Percentiles rank a stretch among this genome's conserved stretches.
phyloP scores from a whole-genome alignment of 2,329 filamentous ascomycete genomes.

The Xylariaceae sp. region DNA sequence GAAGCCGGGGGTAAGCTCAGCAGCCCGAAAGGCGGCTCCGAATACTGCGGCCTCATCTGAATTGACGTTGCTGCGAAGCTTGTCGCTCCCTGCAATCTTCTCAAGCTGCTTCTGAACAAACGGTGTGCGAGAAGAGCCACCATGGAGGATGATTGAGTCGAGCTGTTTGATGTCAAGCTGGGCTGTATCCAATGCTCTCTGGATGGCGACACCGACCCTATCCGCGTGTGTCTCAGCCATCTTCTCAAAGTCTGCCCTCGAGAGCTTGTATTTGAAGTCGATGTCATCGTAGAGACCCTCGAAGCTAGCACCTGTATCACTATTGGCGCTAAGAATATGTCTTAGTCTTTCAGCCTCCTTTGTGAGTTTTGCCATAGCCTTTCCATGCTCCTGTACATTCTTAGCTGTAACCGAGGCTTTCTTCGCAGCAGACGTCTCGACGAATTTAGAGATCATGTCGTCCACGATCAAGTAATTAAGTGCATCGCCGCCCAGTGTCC shows the following conservation, averaged over 20 bases:
- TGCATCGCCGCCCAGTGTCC: slow-evolving; percentile 83
- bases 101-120: slow-evolving; percentile 93
- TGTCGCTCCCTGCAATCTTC: slow-evolving; percentile 71
- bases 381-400: slow-evolving; percentile 73
- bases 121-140: slow-evolving; percentile 85
- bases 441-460: slow-evolving; percentile 82
- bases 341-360: slow-evolving; percentile 88
- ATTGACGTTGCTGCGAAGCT: slow-evolving; percentile 92
- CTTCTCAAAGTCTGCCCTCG: slow-evolving; percentile 77
- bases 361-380: slow-evolving; percentile 85
- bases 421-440: slow-evolving; percentile 69
- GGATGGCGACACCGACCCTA: slow-evolving; percentile 70
- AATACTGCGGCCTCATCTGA: slow-evolving; percentile 96
- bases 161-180: slow-evolving; percentile 75
- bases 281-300: slow-evolving; percentile 90
- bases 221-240: slow-evolving; percentile 69
- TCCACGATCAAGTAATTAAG: slow-evolving; percentile 87
- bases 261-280: slow-evolving; percentile 90
- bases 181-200: slow-evolving; percentile 73
- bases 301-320: slow-evolving; percentile 76
- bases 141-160: slow-evolving; percentile 90
- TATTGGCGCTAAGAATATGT: slow-evolving; percentile 92
- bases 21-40: slow-evolving; percentile 92
- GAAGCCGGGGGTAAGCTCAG: slow-evolving; percentile 91
- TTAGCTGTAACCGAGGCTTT: slow-evolving; percentile 64